phyloP scores from a whole-genome alignment of 2,329 filamentous ascomycete species.

The Paecilomyces formosus region DNA sequence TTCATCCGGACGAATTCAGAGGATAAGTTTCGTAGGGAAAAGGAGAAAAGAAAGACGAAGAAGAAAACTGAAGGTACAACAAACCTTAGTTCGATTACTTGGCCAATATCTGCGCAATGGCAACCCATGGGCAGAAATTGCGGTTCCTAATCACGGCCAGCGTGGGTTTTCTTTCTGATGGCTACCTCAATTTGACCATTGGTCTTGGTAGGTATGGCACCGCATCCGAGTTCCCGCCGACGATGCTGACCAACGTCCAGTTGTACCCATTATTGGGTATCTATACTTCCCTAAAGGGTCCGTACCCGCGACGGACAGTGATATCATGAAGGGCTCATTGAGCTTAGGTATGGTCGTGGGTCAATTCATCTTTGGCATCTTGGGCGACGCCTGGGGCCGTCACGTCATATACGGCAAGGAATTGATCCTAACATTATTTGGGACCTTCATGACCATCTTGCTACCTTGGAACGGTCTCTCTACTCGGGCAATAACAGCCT shows the following conservation, averaged over 20 bases:
- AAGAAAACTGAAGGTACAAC: background rate
- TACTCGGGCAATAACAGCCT: constrained; percentile 4
- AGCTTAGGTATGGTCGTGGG: constrained; percentile 1
- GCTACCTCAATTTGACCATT: constrained; percentile 19
- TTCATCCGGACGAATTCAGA: too few species aligned
- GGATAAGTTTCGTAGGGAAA: too few species aligned
- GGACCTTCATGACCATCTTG: constrained; percentile 15
- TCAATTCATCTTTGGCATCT: background rate
- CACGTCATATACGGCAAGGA: constrained; percentile 19
- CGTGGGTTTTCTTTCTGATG: constrained; percentile 19
- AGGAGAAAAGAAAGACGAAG: background rate
- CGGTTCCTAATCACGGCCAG: constrained; percentile 16
- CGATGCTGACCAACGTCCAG: constrained; percentile 5
- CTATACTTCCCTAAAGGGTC: constrained; percentile 16
- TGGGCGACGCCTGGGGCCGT: constrained; percentile 18
- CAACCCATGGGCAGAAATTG: constrained; percentile 10
- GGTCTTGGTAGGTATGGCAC: constrained; percentile 12
- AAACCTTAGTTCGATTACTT: constrained; percentile 1
- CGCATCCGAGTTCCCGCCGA: background rate
- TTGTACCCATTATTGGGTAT: constrained; percentile 18
- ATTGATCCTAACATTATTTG: constrained; percentile 15
- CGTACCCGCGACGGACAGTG: constrained; percentile 9
- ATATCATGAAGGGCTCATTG: constrained; percentile 16
- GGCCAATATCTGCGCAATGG: constrained; percentile 3
- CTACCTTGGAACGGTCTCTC: constrained; percentile 13